Evolutionary conservation across 2,329 filamentous ascomycete genomes (phyloP).

Genomic region (Chrysoporthe austroafricana): DNA sequence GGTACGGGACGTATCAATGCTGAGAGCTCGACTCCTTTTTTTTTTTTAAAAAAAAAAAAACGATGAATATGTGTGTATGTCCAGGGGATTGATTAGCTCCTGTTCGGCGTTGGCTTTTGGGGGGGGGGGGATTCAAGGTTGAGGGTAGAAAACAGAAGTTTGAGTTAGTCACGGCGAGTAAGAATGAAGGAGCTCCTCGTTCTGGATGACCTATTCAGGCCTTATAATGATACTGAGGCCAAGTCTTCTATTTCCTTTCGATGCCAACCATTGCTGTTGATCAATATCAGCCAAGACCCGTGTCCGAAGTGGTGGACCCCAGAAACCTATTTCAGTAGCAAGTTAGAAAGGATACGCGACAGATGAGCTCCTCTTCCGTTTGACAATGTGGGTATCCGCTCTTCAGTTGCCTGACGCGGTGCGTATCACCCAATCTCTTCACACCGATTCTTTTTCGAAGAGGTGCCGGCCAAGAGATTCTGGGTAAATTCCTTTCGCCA

Average conservation of each 20-base stretch:
- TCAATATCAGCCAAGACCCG: slow-evolving; percentile 26
- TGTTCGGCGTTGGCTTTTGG: neutral
- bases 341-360: slow-evolving; percentile 17
- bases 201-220: neutral
- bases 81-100: neutral
- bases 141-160: neutral
- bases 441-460: slow-evolving; percentile 21
- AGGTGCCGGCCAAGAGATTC: slow-evolving; percentile 22
- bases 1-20: too few species aligned
- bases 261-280: slow-evolving; percentile 17
- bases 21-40: too few species aligned
- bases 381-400: slow-evolving; percentile 14
- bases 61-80: neutral
- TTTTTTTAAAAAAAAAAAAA: too few species aligned
- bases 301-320: slow-evolving; percentile 18
- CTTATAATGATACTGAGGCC: neutral
- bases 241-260: neutral
- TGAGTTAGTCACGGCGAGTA: neutral
- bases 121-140: neutral
- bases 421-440: slow-evolving; percentile 9
- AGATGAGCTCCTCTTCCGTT: slow-evolving; percentile 11
- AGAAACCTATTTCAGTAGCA: slow-evolving; percentile 10
- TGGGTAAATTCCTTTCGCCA: slow-evolving; percentile 8
- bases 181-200: neutral
- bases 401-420: slow-evolving; percentile 17